Percentiles rank a stretch among this genome's conserved stretches.
Conservation (phyloP, 2,329 filamentous ascomycete species). For the Trichoderma sp. region DNA sequence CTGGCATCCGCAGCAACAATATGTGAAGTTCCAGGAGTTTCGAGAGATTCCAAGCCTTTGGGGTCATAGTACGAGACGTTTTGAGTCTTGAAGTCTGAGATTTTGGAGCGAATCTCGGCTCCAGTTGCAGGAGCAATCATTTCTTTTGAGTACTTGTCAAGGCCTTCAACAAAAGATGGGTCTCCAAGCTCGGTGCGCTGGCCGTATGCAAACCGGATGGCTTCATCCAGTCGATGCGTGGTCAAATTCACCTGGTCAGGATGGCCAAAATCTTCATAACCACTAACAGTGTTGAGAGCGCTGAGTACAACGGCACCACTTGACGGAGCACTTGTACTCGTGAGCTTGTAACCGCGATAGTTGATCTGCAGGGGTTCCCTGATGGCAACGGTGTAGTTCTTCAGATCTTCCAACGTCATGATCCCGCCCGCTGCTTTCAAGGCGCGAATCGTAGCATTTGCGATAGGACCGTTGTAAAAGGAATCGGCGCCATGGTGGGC, state of each 20-base stretch:
- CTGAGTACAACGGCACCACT: slow-evolving; percentile 71
- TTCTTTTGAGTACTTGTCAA: slow-evolving; percentile 62
- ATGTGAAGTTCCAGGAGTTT: slow-evolving; percentile 70
- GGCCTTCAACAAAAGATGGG: slow-evolving; percentile 64
- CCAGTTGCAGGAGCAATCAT: slow-evolving; percentile 65
- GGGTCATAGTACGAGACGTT: slow-evolving; percentile 49
- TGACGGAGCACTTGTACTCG: slow-evolving; percentile 67
- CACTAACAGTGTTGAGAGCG: slow-evolving; percentile 73
- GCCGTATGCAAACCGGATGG: slow-evolving; percentile 80
- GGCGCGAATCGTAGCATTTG: slow-evolving; percentile 67
- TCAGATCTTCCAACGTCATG: slow-evolving; percentile 73
- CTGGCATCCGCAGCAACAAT: slow-evolving; percentile 67
- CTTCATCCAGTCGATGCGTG: slow-evolving; percentile 80
- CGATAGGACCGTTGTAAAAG: slow-evolving; percentile 71
- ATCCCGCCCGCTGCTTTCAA: slow-evolving; percentile 66
- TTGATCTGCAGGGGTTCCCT: slow-evolving; percentile 61
- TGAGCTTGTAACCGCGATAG: slow-evolving; percentile 71
- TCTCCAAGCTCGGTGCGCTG: slow-evolving; percentile 74
- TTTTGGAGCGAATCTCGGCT: slow-evolving; percentile 51
- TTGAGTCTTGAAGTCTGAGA: slow-evolving; percentile 43
- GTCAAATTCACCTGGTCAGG: slow-evolving; percentile 57
- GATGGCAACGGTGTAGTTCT: slow-evolving; percentile 69
- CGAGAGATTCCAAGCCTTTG: slow-evolving; percentile 46
- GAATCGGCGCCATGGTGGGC: slow-evolving; percentile 64
- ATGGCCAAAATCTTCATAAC: slow-evolving; percentile 65